Conservation (phyloP, 2,329 filamentous ascomycete genomes). For the Xylariaceae sp. region DNA sequence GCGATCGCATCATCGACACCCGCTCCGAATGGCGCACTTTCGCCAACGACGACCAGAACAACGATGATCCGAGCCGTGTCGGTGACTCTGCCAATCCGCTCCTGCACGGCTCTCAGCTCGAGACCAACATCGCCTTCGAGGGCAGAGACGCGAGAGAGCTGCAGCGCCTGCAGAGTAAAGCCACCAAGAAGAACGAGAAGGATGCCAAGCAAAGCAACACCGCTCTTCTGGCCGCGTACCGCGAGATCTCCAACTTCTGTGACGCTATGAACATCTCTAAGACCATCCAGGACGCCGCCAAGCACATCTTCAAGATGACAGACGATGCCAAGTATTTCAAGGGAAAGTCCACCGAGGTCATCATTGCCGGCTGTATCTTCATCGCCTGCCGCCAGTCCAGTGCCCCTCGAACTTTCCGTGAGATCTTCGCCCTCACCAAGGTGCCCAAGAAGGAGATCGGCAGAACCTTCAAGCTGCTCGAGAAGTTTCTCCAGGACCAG, state of each 20-base stretch:
- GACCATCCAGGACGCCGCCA: constrained; percentile 81
- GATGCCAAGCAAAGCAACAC: constrained; percentile 51
- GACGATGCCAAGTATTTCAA: constrained; percentile 93
- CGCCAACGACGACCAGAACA: constrained; percentile 94
- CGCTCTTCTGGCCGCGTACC: constrained; percentile 75
- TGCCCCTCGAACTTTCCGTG: constrained; percentile 84
- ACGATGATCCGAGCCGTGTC: constrained; percentile 96
- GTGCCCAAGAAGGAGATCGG: constrained; percentile 98
- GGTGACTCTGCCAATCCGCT: constrained; percentile 90
- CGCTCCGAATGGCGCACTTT: constrained; percentile 99
- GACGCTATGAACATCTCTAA: constrained; percentile 79
- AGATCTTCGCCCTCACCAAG: constrained; percentile 89
- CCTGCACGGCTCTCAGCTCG: constrained; percentile 82
- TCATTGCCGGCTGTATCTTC: constrained; percentile 96
- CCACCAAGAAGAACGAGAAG: constrained; percentile 72
- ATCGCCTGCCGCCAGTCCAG: constrained; percentile 90
- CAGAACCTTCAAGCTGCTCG: constrained; percentile 86
- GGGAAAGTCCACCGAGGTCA: constrained; percentile 87
- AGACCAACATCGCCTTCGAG: constrained; percentile 83
- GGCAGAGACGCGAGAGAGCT: constrained; percentile 62
- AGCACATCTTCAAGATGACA: constrained; percentile 91
- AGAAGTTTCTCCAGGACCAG: constrained; percentile 75
- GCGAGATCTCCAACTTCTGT: constrained; percentile 82
- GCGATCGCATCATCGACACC: constrained; percentile 88
- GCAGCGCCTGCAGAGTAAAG: constrained; percentile 67